A percentile compares a stretch with the other conserved stretches of the same genome.
phyloP scores from a whole-genome alignment of 352 stramenopile species.

The Paralagenidium karlingii region DNA sequence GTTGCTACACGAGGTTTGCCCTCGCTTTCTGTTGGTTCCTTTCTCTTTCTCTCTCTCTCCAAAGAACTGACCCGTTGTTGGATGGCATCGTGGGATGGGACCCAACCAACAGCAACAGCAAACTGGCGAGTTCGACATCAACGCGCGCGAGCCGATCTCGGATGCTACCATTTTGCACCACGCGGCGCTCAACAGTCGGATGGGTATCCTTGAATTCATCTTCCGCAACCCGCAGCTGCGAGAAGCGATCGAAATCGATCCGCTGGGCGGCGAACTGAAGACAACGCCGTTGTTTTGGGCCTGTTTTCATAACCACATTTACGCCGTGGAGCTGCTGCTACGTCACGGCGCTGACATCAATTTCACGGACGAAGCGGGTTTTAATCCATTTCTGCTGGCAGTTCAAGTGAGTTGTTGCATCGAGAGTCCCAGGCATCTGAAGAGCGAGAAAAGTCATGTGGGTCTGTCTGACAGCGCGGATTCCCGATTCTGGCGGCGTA shows the following conservation, averaged over 20 bases:
- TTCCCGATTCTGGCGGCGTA: slow-evolving; percentile 71
- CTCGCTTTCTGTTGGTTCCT: not conserved
- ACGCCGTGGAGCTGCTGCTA: slow-evolving; percentile 57
- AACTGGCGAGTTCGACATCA: slow-evolving; percentile 55
- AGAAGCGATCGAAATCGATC: slow-evolving; percentile 25
- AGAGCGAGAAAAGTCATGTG: not conserved
- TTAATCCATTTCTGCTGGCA: slow-evolving; percentile 48
- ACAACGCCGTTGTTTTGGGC: slow-evolving; percentile 73
- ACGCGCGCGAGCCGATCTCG: slow-evolving; percentile 24
- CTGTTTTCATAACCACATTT: slow-evolving; percentile 64
- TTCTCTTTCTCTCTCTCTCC: not conserved
- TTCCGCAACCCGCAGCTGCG: slow-evolving; percentile 20
- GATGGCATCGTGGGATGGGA: no score
- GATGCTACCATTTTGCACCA: slow-evolving; percentile 65
- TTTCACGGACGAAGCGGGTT: slow-evolving; percentile 34
- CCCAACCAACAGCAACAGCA: no score
- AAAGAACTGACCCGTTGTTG: not conserved
- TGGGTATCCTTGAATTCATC: slow-evolving; percentile 62
- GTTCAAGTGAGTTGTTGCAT: slow-evolving; percentile 19
- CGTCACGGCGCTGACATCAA: slow-evolving; percentile 36
- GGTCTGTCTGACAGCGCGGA: slow-evolving; percentile 14
- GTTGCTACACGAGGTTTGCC: slow-evolving; percentile 37
- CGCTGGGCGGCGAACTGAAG: slow-evolving; percentile 31
- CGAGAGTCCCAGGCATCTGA: not conserved
- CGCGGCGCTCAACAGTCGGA: slow-evolving; percentile 68